phyloP scores from a whole-genome alignment of 805 yeast genomes.

The Kregervanrija pseudodelftensis region DNA sequence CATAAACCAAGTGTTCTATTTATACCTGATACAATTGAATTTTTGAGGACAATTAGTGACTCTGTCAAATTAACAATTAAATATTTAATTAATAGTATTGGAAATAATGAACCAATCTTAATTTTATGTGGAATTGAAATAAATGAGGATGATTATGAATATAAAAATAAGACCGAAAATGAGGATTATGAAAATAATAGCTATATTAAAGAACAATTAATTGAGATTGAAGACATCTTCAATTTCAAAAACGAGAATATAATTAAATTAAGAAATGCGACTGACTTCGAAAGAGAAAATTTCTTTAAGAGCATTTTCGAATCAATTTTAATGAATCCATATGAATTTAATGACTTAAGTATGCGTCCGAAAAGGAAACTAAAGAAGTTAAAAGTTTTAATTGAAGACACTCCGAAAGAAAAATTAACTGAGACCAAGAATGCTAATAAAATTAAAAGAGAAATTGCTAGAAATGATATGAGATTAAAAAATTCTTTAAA shows the following conservation, averaged over 20 bases:
- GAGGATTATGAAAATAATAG: too few species aligned
- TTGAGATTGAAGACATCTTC: slow-evolving; percentile 47
- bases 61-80: slow-evolving; percentile 67
- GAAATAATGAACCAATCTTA: slow-evolving; percentile 65
- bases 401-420: slow-evolving; percentile 1
- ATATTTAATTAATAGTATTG: slow-evolving; percentile 59
- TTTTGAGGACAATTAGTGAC: slow-evolving; percentile 61
- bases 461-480: slow-evolving; percentile 48
- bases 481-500: slow-evolving; percentile 78
- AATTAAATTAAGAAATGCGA: slow-evolving; percentile 34
- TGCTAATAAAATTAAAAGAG: slow-evolving; percentile 43
- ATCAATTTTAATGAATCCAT: slow-evolving; percentile 61
- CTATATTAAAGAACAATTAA: slow-evolving; percentile 14
- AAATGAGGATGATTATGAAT: slow-evolving; percentile 15
- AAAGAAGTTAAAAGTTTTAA: slow-evolving; percentile 29
- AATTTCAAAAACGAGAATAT: slow-evolving; percentile 50
- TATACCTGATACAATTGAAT: slow-evolving; percentile 75
- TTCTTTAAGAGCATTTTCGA: slow-evolving; percentile 50
- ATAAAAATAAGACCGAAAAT: slow-evolving; percentile 11
- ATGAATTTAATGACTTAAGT: slow-evolving; percentile 57
- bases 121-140: slow-evolving; percentile 64
- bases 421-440: slow-evolving; percentile 17
- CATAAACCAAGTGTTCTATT: slow-evolving; percentile 83
- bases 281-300: slow-evolving; percentile 36
- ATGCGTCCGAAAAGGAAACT: slow-evolving; percentile 47